Base-by-base conservation (phyloP, 441 rosid species). In the Adansonia grandidieri region DNA sequence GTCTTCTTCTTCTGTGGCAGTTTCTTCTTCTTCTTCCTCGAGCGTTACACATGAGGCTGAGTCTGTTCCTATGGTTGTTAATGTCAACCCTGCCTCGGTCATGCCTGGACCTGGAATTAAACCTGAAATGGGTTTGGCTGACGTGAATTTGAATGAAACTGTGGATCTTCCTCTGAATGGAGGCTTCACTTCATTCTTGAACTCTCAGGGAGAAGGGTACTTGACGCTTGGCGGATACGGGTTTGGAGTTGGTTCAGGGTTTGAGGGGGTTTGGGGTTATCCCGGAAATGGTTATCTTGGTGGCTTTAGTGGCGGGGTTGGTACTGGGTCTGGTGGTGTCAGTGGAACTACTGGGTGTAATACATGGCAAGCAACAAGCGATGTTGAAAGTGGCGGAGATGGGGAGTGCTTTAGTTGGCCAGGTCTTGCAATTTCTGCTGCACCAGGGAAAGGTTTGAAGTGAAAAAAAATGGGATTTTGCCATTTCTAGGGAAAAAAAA, bases 391-490 rank as follows among this genome's bases (percentile, higher is more conserved):
- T 2, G 67, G 68, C 56, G 82, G 79, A 51, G 61, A 79, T 19
- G 86, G 81, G 8, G 87, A 81, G 8, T 80, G 83, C 75, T 85
- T 85, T 53, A 77, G 78, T 50, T 90, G 89, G 92, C 87, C 92
- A 0, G 85, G 85, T 20, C 82, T 87, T 47, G 89, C 87, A 3
- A 86, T 88, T 65, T 86, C 91, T 17, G 73, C 88, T 17, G 73
- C 88, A 15, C 82, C 84, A 9, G 88, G 85, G 17, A 83, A 85
- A 70, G 81, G 78, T 10, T 82, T 80, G 75, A 86, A 86, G 77
- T 88, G 81, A 64, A 48, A 28, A n/a, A 58, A 20, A 37, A 37
- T 37, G 40, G 40, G 70, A 51, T 19, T 45, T 51, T n/a, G 10
- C 42, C 45, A 61, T 40, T 17, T 45, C 10, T 2, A 45, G 54